Evolutionary conservation across 129 eudicot genomes (phyloP).

Genomic region (Flaveria brownii): DNA sequence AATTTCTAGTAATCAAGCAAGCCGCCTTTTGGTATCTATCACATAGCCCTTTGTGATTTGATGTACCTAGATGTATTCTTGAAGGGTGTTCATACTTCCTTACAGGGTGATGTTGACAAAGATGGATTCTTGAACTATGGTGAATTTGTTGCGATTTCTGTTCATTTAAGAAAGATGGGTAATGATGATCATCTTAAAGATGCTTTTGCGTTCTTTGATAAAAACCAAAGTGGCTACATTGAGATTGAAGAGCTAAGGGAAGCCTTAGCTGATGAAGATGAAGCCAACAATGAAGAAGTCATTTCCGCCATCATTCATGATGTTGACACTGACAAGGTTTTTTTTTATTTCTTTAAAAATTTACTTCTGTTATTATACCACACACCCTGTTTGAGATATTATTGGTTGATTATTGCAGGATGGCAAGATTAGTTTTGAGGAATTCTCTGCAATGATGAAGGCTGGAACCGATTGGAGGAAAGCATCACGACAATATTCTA

Average conservation of each 20-base stretch:
- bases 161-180: conserved; percentile 85
- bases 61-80: conserved; percentile 6
- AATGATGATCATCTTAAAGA: conserved; percentile 82
- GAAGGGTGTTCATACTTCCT: conserved; percentile 16
- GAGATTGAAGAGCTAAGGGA: conserved; percentile 89
- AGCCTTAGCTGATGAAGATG: conserved; percentile 76
- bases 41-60: background rate
- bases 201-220: conserved; percentile 87
- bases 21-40: no score
- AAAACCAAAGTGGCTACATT: conserved; percentile 71
- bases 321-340: conserved; percentile 95
- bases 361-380: background rate
- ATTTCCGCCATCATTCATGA: conserved; percentile 86
- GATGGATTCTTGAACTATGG: conserved; percentile 79
- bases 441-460: conserved; percentile 91
- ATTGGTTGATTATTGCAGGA: conserved; percentile 51
- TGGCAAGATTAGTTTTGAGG: conserved; percentile 84
- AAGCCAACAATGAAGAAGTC: conserved; percentile 72
- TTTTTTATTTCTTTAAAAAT: background rate
- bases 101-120: conserved; percentile 90
- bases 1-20: no score
- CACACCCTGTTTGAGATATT: background rate
- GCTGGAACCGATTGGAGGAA: conserved; percentile 98
- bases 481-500: conserved; percentile 90
- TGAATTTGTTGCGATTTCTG: conserved; percentile 87